phyloP scores from a whole-genome alignment of 2,329 filamentous ascomycete genomes.

The Penicillium sp. region DNA sequence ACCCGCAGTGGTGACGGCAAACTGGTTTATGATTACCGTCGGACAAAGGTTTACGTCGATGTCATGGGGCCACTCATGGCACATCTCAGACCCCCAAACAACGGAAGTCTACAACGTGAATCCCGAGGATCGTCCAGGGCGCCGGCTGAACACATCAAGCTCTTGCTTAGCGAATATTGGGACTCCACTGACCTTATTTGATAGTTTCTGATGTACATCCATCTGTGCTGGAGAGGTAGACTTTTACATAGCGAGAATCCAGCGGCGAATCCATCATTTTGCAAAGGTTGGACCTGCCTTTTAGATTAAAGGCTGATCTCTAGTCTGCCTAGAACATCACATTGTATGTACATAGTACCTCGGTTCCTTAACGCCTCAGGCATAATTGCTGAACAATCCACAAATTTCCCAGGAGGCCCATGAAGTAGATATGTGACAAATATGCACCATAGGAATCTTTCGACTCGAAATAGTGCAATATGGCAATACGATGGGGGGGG shows the following conservation, averaged over 20 bases:
- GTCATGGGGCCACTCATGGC: background rate
- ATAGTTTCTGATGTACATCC: background rate
- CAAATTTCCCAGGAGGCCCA: background rate
- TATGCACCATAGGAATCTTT: background rate
- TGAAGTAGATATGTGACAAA: background rate
- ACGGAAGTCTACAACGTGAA: background rate
- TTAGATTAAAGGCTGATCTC: background rate
- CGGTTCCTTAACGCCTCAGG: background rate
- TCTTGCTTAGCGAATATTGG: background rate
- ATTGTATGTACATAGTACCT: background rate
- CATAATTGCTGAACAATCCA: background rate
- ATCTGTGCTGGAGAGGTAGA: background rate
- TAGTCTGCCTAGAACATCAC: background rate
- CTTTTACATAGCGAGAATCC: background rate
- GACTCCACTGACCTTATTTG: background rate
- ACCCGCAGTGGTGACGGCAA: background rate
- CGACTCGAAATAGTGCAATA: background rate
- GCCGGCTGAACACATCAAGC: background rate
- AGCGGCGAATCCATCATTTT: background rate
- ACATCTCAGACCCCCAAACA: background rate
- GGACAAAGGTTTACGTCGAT: background rate
- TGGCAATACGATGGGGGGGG: fast-evolving
- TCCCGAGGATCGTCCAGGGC: background rate
- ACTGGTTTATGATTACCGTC: background rate
- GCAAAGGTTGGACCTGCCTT: background rate